Evolutionary conservation across 768 basidiomycete species (phyloP).

Genomic region (Rhizopogon rudus): DNA sequence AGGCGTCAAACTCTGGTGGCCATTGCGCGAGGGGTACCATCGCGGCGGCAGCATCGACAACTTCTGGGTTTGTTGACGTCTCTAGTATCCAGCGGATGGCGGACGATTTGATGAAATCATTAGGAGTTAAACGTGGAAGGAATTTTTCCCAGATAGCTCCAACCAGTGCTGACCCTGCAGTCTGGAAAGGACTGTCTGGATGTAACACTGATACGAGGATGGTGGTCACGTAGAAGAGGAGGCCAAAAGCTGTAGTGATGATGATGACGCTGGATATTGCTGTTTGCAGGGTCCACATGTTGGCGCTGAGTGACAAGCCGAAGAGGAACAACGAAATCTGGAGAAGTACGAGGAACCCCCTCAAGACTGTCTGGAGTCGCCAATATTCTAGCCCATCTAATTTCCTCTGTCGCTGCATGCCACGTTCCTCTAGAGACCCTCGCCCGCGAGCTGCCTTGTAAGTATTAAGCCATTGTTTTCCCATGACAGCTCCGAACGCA

Average conservation of each 20-base stretch:
- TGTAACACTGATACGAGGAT: background rate
- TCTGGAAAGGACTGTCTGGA: background rate
- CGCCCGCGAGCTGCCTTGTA: background rate
- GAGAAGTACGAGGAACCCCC: background rate
- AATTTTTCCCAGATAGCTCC: background rate
- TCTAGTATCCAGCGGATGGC: conserved; percentile 15
- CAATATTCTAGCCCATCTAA: background rate
- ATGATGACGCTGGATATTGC: background rate
- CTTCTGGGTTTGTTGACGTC: conserved; percentile 2
- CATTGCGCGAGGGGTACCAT: background rate
- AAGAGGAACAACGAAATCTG: no score
- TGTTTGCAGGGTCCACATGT: no score
- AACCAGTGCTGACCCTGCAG: background rate
- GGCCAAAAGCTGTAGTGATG: background rate
- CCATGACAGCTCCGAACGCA: background rate
- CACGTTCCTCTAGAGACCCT: background rate
- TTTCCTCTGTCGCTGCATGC: background rate
- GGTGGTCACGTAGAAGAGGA: background rate
- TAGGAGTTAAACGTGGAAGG: no score
- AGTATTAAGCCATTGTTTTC: background rate
- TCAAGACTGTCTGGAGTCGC: background rate
- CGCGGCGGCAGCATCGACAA: background rate
- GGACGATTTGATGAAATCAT: background rate
- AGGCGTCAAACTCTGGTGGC: background rate
- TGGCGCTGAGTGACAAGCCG: no score